phyloP scores from a whole-genome alignment of 169 alveolate genomes.

The Eimeria nieschulzi region DNA sequence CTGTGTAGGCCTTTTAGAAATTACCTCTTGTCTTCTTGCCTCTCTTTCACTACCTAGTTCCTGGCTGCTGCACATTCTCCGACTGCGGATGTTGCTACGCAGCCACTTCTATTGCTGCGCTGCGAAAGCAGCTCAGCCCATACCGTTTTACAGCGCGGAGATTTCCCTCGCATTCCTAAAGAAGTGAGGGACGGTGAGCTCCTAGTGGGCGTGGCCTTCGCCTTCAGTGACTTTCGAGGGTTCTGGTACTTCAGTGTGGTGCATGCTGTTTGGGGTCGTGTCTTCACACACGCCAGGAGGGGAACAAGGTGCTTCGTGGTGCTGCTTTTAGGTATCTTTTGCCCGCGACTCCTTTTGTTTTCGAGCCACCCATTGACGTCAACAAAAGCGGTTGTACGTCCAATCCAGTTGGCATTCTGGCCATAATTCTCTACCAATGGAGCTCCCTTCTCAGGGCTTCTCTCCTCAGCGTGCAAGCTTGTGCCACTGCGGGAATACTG shows the following conservation, averaged over 20 bases:
- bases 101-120: constrained; percentile 50
- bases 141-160: constrained; percentile 49
- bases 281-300: neutral
- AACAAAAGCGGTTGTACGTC: constrained; percentile 53
- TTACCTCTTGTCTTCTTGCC: too few relatives aligned
- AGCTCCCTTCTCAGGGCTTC: too few relatives aligned
- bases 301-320: neutral
- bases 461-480: too few relatives aligned
- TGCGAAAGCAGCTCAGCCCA: constrained; percentile 54
- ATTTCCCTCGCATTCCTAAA: constrained; percentile 45
- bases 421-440: neutral
- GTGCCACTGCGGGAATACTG: too few relatives aligned
- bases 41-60: too few relatives aligned
- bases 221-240: too few relatives aligned
- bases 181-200: constrained; percentile 54
- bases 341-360: constrained; percentile 55
- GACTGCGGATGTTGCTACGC: neutral
- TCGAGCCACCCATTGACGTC: constrained; percentile 52
- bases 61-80: too few relatives aligned
- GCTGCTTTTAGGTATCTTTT: constrained; percentile 24
- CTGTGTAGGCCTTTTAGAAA: neutral
- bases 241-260: too few relatives aligned
- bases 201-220: neutral
- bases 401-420: neutral
- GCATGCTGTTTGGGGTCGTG: neutral